Base-by-base conservation (phyloP, 352 stramenopile species). In the Globisporangium uncinulatum region DNA sequence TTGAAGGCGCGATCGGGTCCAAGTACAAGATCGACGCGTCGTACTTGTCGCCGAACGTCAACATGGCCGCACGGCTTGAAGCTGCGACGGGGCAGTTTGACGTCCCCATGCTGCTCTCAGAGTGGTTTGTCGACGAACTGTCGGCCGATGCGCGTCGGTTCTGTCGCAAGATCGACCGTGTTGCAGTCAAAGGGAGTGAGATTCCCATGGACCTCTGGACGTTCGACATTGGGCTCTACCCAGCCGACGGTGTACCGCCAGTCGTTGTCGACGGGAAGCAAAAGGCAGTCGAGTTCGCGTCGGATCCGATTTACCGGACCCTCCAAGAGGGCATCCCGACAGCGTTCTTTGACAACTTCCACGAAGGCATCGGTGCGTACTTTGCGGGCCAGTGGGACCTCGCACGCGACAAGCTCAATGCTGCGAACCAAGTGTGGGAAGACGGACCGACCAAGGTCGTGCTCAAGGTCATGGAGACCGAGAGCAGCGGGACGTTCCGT, bases 11-110 rank as follows among this genome's bases (percentile, higher is more conserved):
- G 1, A 98, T 99, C 55, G 97, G 97, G 29, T 98, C 91, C 17
- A 70, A 92, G 31, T 98, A 98, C 79, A 99, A 99, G 70, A 98
- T 99, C 50, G 97, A 99, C 73, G 96, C 96, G 31, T 98, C 95
- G 1, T 99, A 99, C 60, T 69, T 99, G 1, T 98, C 92, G 4
- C 96, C 96, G 6, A 96, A 99, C 66, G 96, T 99, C 11, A 99
- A 99, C 73, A 98, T 99, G 94, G 94, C 96, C 3, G 93, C 90
- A 15, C 85, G 96, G 49, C 87, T 99, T 56, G 97, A 98, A 71
- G 95, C 92, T 49, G 95, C 95, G 15, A 97, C 90, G 6, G 95
- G 95, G 2, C 94, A 99, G 66, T 99, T 99, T 56, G 86, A 96
- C 37, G 86, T 98, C 11, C 89, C 85, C 6, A 92, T 99, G 66